Percentiles rank a stretch among this genome's conserved stretches.
Evolutionary conservation across 495 filamentous ascomycete species (phyloP).

Genomic region (Talaromyces stipitatus): DNA sequence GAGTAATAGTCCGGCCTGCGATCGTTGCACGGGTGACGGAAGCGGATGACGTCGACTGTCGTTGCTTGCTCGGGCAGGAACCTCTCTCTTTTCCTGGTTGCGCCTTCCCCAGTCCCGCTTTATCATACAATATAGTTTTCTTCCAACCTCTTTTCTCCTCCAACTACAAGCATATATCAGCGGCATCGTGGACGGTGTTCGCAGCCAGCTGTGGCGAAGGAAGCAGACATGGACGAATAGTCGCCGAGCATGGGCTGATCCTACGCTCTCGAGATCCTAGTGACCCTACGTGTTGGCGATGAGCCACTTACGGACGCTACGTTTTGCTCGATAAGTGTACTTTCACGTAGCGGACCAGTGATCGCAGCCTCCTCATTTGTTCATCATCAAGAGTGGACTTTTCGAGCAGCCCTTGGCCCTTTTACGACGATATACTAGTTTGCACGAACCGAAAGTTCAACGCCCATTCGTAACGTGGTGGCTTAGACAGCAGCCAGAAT

Average conservation of each 20-base stretch:
- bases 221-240: neutral
- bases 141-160: neutral
- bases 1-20: neutral
- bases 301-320: neutral
- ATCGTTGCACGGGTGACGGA: constrained; percentile 7
- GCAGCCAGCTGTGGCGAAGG: neutral
- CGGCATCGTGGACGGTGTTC: neutral
- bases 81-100: neutral
- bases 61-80: neutral
- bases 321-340: neutral
- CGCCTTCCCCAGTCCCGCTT: neutral
- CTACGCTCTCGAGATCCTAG: neutral
- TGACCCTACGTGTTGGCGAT: neutral
- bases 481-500: neutral
- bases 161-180: neutral
- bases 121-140: neutral
- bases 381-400: neutral
- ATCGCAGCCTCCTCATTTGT: neutral
- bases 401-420: neutral
- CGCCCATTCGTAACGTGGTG: neutral
- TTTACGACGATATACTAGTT: neutral
- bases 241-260: neutral
- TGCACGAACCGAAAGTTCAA: neutral
- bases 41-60: constrained; percentile 5
- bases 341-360: neutral